A percentile compares a stretch with the other conserved stretches of the same genome.
These are phyloP conservation scores for Akanthomyces muscarius DNA, from an alignment of 2,329 filamentous ascomycete species.

Conservation along the genomic window DNA sequence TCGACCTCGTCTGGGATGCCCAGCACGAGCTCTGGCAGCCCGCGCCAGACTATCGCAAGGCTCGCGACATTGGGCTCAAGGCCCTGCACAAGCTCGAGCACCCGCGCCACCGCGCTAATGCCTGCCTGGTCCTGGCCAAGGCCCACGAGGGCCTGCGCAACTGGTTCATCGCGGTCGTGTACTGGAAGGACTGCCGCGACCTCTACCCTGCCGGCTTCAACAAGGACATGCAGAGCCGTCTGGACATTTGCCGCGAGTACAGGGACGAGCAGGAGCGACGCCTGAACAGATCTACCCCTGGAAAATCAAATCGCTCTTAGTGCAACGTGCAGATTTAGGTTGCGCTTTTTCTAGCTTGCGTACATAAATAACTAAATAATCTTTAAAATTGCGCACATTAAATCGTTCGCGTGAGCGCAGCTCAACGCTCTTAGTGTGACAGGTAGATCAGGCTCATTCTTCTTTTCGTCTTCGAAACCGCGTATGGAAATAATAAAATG, in stretches of 20 bases:
- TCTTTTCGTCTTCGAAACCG: no score
- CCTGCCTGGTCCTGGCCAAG: not conserved
- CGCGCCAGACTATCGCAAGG: not conserved
- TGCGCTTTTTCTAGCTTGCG: no score
- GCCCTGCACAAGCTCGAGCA: not conserved
- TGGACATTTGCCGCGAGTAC: not conserved
- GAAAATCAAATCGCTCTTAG: no score
- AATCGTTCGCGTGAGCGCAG: no score
- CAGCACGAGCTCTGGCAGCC: conserved; percentile 5
- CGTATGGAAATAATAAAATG: no score
- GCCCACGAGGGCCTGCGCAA: not conserved
- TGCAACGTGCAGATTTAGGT: no score
- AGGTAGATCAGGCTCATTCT: no score
- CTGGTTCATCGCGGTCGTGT: not conserved
- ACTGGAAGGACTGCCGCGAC: not conserved
- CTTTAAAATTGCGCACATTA: no score
- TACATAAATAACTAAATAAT: no score
- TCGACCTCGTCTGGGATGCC: not conserved
- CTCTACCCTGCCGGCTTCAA: not conserved
- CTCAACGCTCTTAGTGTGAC: no score
- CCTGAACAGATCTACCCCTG: no score
- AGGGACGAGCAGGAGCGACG: not conserved
- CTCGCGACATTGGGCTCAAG: not conserved
- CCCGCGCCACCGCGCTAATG: not conserved
- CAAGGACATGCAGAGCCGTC: not conserved